Base-by-base conservation (phyloP, 495 filamentous ascomycete species). In the Aspergillus olivimuriae region DNA sequence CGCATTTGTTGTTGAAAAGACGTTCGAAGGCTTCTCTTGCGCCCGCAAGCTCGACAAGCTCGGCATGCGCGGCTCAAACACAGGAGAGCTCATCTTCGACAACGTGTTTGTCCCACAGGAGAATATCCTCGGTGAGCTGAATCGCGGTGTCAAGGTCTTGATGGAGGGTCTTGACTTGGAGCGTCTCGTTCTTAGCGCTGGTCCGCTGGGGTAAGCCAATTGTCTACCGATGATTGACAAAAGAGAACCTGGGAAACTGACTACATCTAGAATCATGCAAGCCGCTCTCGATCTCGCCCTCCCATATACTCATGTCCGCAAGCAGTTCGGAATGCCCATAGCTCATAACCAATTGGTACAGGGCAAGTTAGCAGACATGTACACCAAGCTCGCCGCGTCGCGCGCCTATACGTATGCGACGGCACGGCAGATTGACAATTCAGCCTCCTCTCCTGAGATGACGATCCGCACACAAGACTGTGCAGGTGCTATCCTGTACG, bases 151-250 rank as follows among this genome's bases (percentile, higher is more conserved):
- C 43, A 80, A 76, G 41, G 90, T 98, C 2, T 72, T 98, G 21
- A 97, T 98, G 92, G 88, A 95, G 60, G 92, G 92, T 2, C 71
- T 98, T 6, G 92, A 98, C 60, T 77, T 98, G 41, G 92, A 98
- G 61, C 78, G 92, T 14, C 78, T 98, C 4, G 94, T 98, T 4
- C 79, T 98, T 41, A 88, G 82, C 57, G 88, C 92, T 31, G 92
- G 92, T 17, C 90, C 92, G 2, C 60, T 90, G n/a, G 83, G 91
- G 66, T 81, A 70, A 32, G 61, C n/a, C n/a, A n/a, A n/a, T n/a
- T n/a, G n/a, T n/a, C n/a, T n/a, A n/a, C n/a, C n/a, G n/a, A n/a
- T n/a, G n/a, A n/a, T n/a, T n/a, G n/a, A n/a, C n/a, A n/a, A n/a
- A n/a, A n/a, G n/a, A n/a, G n/a, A n/a, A n/a, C n/a, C n/a, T n/a